Percentiles rank a stretch among this genome's conserved stretches.
Conservation (phyloP, 1,284 basidiomycete species). For the Vanrija sp. region DNA sequence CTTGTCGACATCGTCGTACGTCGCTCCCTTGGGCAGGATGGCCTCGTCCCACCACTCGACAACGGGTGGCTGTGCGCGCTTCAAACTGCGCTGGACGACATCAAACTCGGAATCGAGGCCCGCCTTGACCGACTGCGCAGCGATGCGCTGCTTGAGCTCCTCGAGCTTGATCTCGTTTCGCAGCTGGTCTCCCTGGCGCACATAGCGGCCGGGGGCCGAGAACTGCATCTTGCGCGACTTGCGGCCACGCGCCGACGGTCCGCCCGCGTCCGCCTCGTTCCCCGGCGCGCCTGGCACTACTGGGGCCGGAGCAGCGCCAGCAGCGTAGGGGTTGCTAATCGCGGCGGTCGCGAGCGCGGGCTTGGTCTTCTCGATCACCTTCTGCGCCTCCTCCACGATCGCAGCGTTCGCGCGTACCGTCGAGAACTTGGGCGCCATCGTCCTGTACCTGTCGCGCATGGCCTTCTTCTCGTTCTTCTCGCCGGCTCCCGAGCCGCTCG, state of each 20-base stretch:
- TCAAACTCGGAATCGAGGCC: slow-evolving; percentile 90
- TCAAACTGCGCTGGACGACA: slow-evolving; percentile 77
- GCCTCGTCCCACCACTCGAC: slow-evolving; percentile 97
- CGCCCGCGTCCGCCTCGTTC: slow-evolving; percentile 60
- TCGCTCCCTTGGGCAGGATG: slow-evolving; percentile 66
- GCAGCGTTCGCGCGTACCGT: slow-evolving; percentile 66
- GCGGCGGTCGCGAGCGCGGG: slow-evolving; percentile 23
- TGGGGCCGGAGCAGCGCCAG: slow-evolving; percentile 49
- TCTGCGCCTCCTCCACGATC: slow-evolving; percentile 13
- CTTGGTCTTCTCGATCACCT: slow-evolving; percentile 14
- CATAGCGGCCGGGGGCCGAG: slow-evolving; percentile 85
- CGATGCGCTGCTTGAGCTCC: slow-evolving; percentile 85
- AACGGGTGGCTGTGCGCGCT: slow-evolving; percentile 78
- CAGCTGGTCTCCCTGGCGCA: slow-evolving; percentile 75
- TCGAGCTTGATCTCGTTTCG: slow-evolving; percentile 80
- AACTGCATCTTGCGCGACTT: slow-evolving; percentile 65
- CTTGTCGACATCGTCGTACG: slow-evolving; percentile 66
- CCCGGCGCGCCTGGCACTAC: slow-evolving; percentile 46
- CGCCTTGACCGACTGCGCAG: slow-evolving; percentile 84
- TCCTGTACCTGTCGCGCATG: slow-evolving; percentile 64
- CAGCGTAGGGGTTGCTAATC: slow-evolving; percentile 64
- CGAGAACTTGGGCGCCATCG: slow-evolving; percentile 95
- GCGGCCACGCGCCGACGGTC: slow-evolving; percentile 58
- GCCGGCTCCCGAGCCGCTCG: slow-evolving; percentile 7
- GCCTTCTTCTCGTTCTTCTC: slow-evolving; percentile 44